Evolutionary conservation across 2,329 filamentous ascomycete genomes (phyloP), one percentile per base, ranked within the genome.

Genomic region (Aspergillus ochraceoroseus): DNA sequence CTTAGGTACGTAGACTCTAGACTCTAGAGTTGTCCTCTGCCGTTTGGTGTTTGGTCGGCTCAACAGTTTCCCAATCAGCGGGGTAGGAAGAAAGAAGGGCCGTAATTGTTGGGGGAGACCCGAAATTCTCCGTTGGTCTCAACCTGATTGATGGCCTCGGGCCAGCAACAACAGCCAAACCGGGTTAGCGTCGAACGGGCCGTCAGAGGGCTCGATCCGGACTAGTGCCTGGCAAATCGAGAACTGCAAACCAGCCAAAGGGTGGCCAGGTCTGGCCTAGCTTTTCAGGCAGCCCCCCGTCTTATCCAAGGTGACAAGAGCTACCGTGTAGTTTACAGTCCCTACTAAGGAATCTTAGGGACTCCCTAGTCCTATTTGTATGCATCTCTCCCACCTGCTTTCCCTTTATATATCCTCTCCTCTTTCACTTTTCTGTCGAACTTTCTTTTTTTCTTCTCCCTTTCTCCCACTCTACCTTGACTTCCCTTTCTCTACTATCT

Each of bases 61-160:
- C 19, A 8, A 22, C 12, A 7, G 6, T 30, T 32, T 26, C 35
- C 34, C 13, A 22, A 32, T n/a, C n/a, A 13, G 25, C 14, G 14
- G 17, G 9, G 23, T 11, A 12, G 8, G 18, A 15, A 37, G 25
- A n/a, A n/a, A n/a, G n/a, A n/a, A n/a, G n/a, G n/a, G n/a, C n/a
- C 28, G 39, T 43, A 48, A 48, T 42, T 17, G 36, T 48, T 48
- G 47, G 47, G 28, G 22, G 47, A 26, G 22, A 29, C 46, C 52
- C 50, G 50, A 41, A 44, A 48, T 53, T 14, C 45, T 47, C 53
- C 51, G 53, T 26, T 30, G n/a, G n/a, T 37, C 44, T 44, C 53
- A 52, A 54, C 47, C 46, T 31, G 35, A 36, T 47, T 31, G 35
- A 36, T 35, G 41, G 31, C 41, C 43, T 47, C 43, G 47, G 46